phyloP scores from a whole-genome alignment of 306 rosid genomes.

The Phaseolus lunatus region DNA sequence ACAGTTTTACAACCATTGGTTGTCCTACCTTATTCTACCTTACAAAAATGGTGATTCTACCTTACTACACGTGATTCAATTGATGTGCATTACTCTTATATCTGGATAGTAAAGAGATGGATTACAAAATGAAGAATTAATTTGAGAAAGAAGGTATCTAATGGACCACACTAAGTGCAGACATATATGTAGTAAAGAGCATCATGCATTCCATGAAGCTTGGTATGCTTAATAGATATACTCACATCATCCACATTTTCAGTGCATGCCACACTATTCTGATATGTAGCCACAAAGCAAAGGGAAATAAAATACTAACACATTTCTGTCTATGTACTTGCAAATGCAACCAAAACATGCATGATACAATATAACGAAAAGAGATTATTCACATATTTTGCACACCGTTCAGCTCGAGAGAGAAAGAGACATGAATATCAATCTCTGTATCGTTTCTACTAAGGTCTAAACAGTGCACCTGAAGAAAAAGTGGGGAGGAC shows the following conservation, averaged over 20 bases:
- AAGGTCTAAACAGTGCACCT: not conserved
- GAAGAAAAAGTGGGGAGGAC: not conserved
- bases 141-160: no score
- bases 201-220: not conserved
- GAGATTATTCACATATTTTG: not conserved
- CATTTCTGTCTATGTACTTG: not conserved
- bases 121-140: no score
- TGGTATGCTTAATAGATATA: not conserved
- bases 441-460: not conserved
- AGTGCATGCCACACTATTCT: not conserved
- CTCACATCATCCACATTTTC: not conserved
- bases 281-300: not conserved
- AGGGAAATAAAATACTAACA: not conserved
- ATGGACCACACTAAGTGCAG: no score
- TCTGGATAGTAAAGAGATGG: no score
- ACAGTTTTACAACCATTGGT: no score
- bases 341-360: conserved; percentile 3
- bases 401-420: not conserved
- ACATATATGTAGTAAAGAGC: not conserved
- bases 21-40: no score
- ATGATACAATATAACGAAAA: not conserved
- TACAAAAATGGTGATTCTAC: no score
- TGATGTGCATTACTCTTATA: no score
- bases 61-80: no score
- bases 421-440: not conserved